Conservation (phyloP, 352 stramenopile species). For the Globisporangium barbulae region DNA sequence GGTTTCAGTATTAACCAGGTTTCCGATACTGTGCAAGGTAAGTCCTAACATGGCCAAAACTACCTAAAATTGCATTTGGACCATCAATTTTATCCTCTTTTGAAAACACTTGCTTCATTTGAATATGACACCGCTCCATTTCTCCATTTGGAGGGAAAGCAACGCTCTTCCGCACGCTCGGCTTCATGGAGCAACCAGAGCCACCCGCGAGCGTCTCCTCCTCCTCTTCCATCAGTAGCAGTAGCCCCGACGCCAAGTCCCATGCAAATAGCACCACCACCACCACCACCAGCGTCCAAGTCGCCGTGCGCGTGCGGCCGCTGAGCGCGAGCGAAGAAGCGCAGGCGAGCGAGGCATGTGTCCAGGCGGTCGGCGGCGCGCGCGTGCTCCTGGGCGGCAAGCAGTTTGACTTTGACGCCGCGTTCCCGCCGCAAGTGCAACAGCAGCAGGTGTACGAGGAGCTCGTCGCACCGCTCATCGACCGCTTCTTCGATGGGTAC, state of each 20-base stretch:
- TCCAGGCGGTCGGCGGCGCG: slow-evolving; percentile 19
- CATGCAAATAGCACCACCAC: background rate
- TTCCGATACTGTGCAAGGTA: too few species aligned
- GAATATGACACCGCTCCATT: background rate
- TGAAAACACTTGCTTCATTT: too few species aligned
- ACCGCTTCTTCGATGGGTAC: slow-evolving; percentile 92
- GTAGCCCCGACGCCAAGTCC: background rate
- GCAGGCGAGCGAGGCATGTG: slow-evolving; percentile 38
- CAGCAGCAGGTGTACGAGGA: slow-evolving; percentile 37
- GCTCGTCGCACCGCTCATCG: slow-evolving; percentile 58
- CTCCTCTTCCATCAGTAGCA: too few species aligned
- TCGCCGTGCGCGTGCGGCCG: slow-evolving; percentile 51
- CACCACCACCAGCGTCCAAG: slow-evolving; percentile 33
- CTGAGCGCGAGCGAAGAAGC: slow-evolving; percentile 36
- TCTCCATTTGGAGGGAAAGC: background rate
- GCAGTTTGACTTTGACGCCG: slow-evolving; percentile 81
- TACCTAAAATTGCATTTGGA: too few species aligned
- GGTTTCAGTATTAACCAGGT: too few species aligned
- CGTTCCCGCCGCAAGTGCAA: slow-evolving; percentile 43
- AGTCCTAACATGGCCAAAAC: too few species aligned
- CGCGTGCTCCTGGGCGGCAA: slow-evolving; percentile 37
- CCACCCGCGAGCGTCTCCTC: background rate
- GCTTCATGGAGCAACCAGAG: background rate
- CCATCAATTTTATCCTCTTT: too few species aligned
- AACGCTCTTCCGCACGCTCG: background rate